Evolutionary conservation across 352 stramenopile species (phyloP).

Genomic region (Phytopythium montanum): DNA sequence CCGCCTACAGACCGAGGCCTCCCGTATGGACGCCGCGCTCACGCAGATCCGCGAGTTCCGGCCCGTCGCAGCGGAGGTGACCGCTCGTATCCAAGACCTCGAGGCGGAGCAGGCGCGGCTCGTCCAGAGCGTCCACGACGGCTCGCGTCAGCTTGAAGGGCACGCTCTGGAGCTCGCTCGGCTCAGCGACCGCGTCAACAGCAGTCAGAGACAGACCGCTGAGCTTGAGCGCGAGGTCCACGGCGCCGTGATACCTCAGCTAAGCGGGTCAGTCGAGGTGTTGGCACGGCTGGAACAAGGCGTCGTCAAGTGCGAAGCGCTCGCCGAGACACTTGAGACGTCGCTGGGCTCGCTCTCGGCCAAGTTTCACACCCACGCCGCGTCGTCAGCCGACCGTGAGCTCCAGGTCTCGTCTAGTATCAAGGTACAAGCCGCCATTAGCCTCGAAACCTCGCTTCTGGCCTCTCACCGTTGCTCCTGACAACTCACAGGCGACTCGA

Average conservation of each 20-base stretch:
- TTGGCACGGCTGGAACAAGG: constrained; percentile 16
- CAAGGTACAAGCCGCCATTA: background rate
- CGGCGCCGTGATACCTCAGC: background rate
- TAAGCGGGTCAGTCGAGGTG: background rate
- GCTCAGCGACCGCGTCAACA: background rate
- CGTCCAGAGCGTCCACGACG: background rate
- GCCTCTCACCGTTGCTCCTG: background rate
- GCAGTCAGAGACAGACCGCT: background rate
- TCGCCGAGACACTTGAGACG: constrained; percentile 18
- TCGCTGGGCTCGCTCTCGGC: constrained; percentile 25
- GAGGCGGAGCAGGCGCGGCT: background rate
- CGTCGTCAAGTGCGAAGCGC: constrained; percentile 15
- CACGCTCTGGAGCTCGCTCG: background rate
- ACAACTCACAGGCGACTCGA: background rate
- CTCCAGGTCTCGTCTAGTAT: background rate
- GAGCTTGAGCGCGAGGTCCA: background rate
- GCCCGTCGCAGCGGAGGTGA: constrained; percentile 30
- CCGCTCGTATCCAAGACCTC: constrained; percentile 1
- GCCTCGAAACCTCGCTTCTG: background rate
- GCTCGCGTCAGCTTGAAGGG: background rate
- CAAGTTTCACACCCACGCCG: constrained; percentile 28
- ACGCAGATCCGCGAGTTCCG: constrained; percentile 55
- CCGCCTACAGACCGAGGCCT: constrained; percentile 32
- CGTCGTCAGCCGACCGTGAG: background rate
- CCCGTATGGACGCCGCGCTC: constrained; percentile 41